A percentile compares a stretch with the other conserved stretches of the same genome.
phyloP scores from a whole-genome alignment of 2,329 filamentous ascomycete species.

The Torrubiella hemipterigena region DNA sequence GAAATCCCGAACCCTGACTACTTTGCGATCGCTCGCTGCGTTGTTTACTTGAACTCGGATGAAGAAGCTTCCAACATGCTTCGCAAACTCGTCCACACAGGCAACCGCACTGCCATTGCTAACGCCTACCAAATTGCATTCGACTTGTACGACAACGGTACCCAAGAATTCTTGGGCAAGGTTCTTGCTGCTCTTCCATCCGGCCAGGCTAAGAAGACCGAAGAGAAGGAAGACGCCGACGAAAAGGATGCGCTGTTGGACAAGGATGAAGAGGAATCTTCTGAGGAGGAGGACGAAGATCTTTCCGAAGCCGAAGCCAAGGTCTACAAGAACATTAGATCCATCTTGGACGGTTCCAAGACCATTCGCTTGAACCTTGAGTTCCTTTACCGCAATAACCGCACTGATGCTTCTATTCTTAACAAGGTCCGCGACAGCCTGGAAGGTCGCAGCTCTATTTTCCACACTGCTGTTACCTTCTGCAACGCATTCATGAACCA shows the following conservation, averaged over 20 bases:
- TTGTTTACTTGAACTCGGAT: conserved; percentile 89
- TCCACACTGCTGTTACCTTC: conserved; percentile 94
- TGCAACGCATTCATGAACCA: conserved; percentile 99
- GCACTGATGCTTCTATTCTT: conserved; percentile 79
- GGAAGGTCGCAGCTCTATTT: conserved; percentile 93
- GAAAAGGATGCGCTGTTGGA: conserved; percentile 38
- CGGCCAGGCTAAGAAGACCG: conserved; percentile 28
- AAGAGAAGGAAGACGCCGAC: conserved; percentile 29
- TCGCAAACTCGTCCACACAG: conserved; percentile 66
- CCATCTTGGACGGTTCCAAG: conserved; percentile 75
- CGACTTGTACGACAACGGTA: conserved; percentile 96
- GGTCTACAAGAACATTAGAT: conserved; percentile 51
- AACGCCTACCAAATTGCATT: conserved; percentile 97
- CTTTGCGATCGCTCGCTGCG: conserved; percentile 95
- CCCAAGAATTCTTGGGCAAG: conserved; percentile 89
- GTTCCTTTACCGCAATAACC: conserved; percentile 92
- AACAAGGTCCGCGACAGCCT: conserved; percentile 95
- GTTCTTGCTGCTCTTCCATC: conserved; percentile 70
- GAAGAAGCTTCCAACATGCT: conserved; percentile 83
- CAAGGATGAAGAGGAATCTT: conserved; percentile 38
- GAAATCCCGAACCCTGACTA: conserved; percentile 90
- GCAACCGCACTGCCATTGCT: conserved; percentile 65
- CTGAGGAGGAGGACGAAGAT: too few relatives aligned
- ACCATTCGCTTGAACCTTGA: conserved; percentile 92
- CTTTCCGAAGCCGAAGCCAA: conserved; percentile 40